phyloP scores from a whole-genome alignment of 1,284 basidiomycete genomes.

The Cryptococcus sp. region DNA sequence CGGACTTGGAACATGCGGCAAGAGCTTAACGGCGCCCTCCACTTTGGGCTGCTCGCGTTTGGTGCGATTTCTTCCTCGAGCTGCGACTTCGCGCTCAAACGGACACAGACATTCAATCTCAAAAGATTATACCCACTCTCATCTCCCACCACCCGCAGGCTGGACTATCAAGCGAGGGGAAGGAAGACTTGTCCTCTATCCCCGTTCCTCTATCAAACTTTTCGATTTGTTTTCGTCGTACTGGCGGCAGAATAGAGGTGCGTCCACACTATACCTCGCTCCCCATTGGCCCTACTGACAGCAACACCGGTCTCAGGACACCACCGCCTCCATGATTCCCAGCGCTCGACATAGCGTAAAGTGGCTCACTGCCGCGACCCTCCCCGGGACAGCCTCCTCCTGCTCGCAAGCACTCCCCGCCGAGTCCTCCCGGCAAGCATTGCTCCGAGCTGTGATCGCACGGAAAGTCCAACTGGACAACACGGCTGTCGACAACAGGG shows the following conservation, averaged over 20 bases:
- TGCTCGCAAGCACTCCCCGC: constrained; percentile 23
- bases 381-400: background rate
- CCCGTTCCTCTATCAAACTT: no score
- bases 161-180: no score
- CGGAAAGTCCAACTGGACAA: background rate
- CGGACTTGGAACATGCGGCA: no score
- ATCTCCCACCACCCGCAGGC: no score
- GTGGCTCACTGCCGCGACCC: constrained; percentile 2
- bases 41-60: no score
- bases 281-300: background rate
- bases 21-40: no score
- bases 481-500: no score
- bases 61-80: no score
- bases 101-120: no score
- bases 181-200: no score
- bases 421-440: constrained; percentile 35
- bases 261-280: background rate
- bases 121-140: no score
- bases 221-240: background rate
- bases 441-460: constrained; percentile 11
- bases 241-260: background rate
- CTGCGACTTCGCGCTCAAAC: no score
- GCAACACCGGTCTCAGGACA: background rate
- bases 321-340: constrained; percentile 20
- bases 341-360: constrained; percentile 25